Evolutionary conservation across 192 early-diverging fungal species (phyloP), one percentile per base, ranked within the genome.

Genomic region (Coemansia sp.): DNA sequence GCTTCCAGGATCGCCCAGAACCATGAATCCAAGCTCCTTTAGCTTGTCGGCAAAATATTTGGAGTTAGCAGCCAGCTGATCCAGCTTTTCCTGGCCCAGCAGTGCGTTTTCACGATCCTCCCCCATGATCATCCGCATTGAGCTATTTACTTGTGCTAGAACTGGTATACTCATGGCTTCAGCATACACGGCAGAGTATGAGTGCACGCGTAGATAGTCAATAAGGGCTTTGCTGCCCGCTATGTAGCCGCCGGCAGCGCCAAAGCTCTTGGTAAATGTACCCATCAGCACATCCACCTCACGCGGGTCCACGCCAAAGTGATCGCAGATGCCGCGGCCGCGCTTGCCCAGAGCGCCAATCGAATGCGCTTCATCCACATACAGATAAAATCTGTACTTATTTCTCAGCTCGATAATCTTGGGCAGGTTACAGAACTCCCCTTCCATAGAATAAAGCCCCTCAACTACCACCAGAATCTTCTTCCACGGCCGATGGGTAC

Each of bases 181-280:
- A 30, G 89, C 92, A 65, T 97, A 97, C n/a, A 90, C 72, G 31
- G 86, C 83, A 23, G 94, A 86, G 63, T 94, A 91, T 59, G 82
- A 85, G 56, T 81, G 79, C 33, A 94, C 63, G 31, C 89, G 84
- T 40, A 97, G 61, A 70, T 88, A 80, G 80, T 93, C 87, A 55
- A 99, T 80, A 28, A 94, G 68, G 19, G 78, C 78, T 65, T 86
- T 82, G 52, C 59, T 77, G 7, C 85, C 90, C 38, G 89, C 87
- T 69, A 98, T 91, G 71, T 97, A 97, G 36, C 94, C 94, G 61
- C 94, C 94, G 40, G 95, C 91, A 31, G 94, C 91, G 61, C 94
- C 95, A 84, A 99, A 96, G 45, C 89, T 91, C 80, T 99, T 97
- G 21, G 94, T 97, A 61, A 96, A 95, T 3, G 94, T 99, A n/a